Base-by-base conservation (phyloP, 106 monocot species). In the Iris macrosiphon region DNA sequence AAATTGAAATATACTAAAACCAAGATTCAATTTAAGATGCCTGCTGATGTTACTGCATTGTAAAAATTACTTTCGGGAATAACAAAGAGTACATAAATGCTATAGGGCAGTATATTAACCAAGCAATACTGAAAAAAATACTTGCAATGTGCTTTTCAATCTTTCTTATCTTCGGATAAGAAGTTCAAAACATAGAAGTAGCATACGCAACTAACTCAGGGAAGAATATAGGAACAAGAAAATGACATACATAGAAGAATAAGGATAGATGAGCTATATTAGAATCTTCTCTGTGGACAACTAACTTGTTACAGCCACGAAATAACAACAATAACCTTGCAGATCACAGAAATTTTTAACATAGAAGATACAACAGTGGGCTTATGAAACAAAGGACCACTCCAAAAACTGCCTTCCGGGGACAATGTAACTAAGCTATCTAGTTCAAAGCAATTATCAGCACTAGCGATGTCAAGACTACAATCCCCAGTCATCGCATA, bases 41-140 rank as follows among this genome's bases (percentile, higher is more conserved):
- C 53, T 52, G 27, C n/a, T 53, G 33, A 31, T 31, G 53, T 21
- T 24, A 38, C 55, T 5, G 38, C 21, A 56, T 56, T 37, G 55
- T 56, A 39, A 37, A 37, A 34, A 37, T 37, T 22, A 22, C 19
- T 56, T 38, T 56, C 8, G 5, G 24, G n/a, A 29, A n/a, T n/a
- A n/a, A n/a, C n/a, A n/a, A n/a, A n/a, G n/a, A n/a, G n/a, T n/a
- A n/a, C n/a, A n/a, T n/a, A 50, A 29, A 50, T 29, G n/a, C 27
- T 56, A 39, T 22, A n/a, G n/a, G 31, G 22, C 24, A 19, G 20
- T 37, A 56, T 22, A 56, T 22, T 25, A 56, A 22, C 21, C 11
- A 56, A 38, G 38, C 37, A 56, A 34, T 22, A 56, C 38, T 34
- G 31, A 35, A 53, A 23, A 22, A 25, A n/a, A n/a, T n/a, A n/a